A percentile compares a stretch with the other conserved stretches of the same genome.
Conservation (phyloP, 306 rosid species). For the Cicer arietinum region DNA sequence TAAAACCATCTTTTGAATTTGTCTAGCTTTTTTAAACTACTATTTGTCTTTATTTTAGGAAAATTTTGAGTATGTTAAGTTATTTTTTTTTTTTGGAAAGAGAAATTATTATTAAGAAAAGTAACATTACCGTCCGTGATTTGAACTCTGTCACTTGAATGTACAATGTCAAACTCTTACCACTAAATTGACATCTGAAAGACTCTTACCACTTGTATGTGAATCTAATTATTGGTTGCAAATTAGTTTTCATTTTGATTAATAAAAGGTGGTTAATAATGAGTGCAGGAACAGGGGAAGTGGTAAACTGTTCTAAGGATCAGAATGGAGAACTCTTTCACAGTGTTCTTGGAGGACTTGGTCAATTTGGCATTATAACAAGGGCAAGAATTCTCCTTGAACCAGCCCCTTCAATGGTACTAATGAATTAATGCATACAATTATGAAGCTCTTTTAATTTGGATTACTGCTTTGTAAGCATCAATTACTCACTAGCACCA, state of each 20-base stretch:
- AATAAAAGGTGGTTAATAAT: slow-evolving; percentile 28
- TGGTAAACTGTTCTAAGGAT: slow-evolving; percentile 74
- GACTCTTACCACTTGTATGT: not conserved
- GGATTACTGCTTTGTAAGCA: not conserved
- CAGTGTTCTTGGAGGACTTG: slow-evolving; percentile 95
- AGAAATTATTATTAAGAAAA: too few species aligned
- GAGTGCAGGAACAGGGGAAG: slow-evolving; percentile 87
- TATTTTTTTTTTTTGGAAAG: too few species aligned
- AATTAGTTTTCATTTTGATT: not conserved
- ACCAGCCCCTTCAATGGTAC: slow-evolving; percentile 79
- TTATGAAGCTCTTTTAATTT: slow-evolving; percentile 36
- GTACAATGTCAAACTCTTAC: too few species aligned
- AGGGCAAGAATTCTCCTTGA: slow-evolving; percentile 81
- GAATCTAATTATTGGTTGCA: not conserved
- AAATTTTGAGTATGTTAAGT: not conserved
- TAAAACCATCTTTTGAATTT: slow-evolving; percentile 18
- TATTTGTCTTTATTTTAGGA: not conserved
- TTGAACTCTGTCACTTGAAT: too few species aligned
- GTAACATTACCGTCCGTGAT: too few species aligned
- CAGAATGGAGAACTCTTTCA: slow-evolving; percentile 83
- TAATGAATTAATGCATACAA: slow-evolving; percentile 29
- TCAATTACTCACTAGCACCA: too few species aligned
- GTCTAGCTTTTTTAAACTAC: not conserved
- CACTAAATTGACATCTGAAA: too few species aligned
- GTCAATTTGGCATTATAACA: slow-evolving; percentile 95